Evolutionary conservation across 495 filamentous ascomycete genomes (phyloP).

Genomic region (Penicillium verhagenii): DNA sequence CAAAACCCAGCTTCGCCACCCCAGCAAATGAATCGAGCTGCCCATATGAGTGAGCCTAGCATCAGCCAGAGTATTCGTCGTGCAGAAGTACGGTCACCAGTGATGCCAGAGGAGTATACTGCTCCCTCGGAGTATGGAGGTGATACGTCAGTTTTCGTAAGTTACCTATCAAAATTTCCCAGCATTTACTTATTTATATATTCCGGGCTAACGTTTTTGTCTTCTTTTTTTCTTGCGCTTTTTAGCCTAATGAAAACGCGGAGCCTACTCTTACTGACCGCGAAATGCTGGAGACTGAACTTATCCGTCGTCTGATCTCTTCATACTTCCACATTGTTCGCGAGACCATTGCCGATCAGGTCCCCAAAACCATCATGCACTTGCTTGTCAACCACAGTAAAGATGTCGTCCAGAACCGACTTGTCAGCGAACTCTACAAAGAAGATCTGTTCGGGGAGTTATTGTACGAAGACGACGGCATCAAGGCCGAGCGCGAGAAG

Average conservation of each 20-base stretch:
- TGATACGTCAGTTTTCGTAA: slow-evolving; percentile 60
- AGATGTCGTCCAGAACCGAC: slow-evolving; percentile 92
- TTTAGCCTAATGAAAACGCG: slow-evolving; percentile 43
- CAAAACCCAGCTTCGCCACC: slow-evolving; percentile 36
- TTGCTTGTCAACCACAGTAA: slow-evolving; percentile 97
- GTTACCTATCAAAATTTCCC: slow-evolving; percentile 17
- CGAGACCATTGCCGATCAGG: slow-evolving; percentile 95
- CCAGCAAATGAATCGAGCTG: slow-evolving; percentile 54
- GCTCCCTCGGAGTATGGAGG: slow-evolving; percentile 42
- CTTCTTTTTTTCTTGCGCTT: no score
- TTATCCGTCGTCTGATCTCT: slow-evolving; percentile 92
- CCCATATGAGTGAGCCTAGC: slow-evolving; percentile 72
- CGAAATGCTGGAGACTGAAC: slow-evolving; percentile 94
- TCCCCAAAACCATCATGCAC: slow-evolving; percentile 98
- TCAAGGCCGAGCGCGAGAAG: slow-evolving; percentile 97
- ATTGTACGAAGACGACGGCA: slow-evolving; percentile 93
- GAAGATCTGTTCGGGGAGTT: slow-evolving; percentile 91
- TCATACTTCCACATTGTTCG: slow-evolving; percentile 99
- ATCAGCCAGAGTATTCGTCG: slow-evolving; percentile 82
- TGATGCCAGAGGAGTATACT: slow-evolving; percentile 43
- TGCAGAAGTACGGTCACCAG: slow-evolving; percentile 55
- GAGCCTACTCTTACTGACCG: slow-evolving; percentile 91
- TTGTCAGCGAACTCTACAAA: slow-evolving; percentile 94
- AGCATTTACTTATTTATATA: not conserved
- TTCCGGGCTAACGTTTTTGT: not conserved